Evolutionary conservation across 768 basidiomycete genomes (phyloP), one percentile per base, ranked within the genome.

Genomic region (Thelephora ganbajun): DNA sequence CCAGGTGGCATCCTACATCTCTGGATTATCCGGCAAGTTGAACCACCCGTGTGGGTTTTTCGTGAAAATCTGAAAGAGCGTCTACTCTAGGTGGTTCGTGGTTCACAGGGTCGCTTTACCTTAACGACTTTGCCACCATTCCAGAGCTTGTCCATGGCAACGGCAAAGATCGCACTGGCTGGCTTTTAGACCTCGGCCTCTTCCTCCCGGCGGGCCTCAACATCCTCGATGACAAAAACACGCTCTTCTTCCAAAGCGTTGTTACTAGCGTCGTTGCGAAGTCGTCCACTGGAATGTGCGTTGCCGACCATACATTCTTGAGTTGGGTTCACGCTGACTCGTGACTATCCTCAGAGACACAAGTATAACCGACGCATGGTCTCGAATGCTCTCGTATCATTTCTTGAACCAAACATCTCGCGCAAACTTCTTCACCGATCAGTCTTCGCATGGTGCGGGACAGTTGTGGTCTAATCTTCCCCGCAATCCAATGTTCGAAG

Each of bases 321-420:
- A 3, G 30, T 35, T 43, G 22, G 0, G 39, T 11, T 35, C 18
- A 11, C 12, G 30, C 37, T 47, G 35, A 18, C 14, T 37, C 44
- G 2, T 37, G 43, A 43, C 6, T 37, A 1, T 35, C 26, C 46
- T 0, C 51, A 82, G 80, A 35, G 72, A 80, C 56, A 80, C 77
- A 16, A 80, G 79, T 47, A 49, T 83, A 41, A 74, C 74, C 1
- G 83, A 86, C 56, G 63, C 76, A 5, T 84, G 79, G 71, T 66
- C 71, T 0, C 74, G 80, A 1, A 73, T 78, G 59, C 69, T 87
- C 33, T 72, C 79, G 1, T 80, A 81, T 52, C 85, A 88, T 59
- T 86, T 86, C 54, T 63, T 82, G 49, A 83, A 79, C 56, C 73
- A 76, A 45, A 86, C 83, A 0, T 66, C 69, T 5, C 63, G 69